Evolutionary conservation across 1,139 yeast genomes (phyloP), one percentile per base, ranked within the genome.

Genomic region (Geotrichum macrosporum): DNA sequence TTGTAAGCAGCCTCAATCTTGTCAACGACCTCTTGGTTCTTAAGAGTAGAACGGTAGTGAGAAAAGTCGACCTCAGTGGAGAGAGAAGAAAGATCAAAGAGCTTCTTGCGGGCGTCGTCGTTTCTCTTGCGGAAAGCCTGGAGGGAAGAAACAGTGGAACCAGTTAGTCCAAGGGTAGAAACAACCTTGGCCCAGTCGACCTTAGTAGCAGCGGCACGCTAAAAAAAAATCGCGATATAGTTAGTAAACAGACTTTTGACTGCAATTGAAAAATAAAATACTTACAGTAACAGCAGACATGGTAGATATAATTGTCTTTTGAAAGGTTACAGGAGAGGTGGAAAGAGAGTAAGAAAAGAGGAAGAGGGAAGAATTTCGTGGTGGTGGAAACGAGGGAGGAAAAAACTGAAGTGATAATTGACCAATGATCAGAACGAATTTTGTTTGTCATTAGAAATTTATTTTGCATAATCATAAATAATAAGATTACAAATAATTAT

Each of bases 51-150:
- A 65, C 82, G 84, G 81, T 89, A 92, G 71, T 80, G 75, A 48
- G 75, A 69, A 59, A 89, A 92, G 71, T 92, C 96, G 55, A 92
- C 87, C 37, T 74, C 75, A 53, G 86, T 76, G 55, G 87, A 71
- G 71, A 85, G 92, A 60, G 76, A 73, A 65, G 80, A 74, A 61
- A 89, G 76, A 54, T 80, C 81, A 59, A 75, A 71, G 61, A 84
- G 73, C 65, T 78, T 78, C 73, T 87, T 84, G 75, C 88, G 84
- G 61, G 98, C 97, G 68, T 92, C 98, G 64, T 92, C 97, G 71
- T 87, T 84, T 78, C 99, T 85, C 84, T 94, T 92, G 76, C 89
- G 92, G 84, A 92, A 92, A 36, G 94, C 78, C 50, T 92, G 78
- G 67, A 92, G 76, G 39, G 95, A 80, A 50, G 86, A 68, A 54